Evolutionary conservation across 768 basidiomycete genomes (phyloP), one percentile per base, ranked within the genome.

Genomic region (Trametes cingulata): DNA sequence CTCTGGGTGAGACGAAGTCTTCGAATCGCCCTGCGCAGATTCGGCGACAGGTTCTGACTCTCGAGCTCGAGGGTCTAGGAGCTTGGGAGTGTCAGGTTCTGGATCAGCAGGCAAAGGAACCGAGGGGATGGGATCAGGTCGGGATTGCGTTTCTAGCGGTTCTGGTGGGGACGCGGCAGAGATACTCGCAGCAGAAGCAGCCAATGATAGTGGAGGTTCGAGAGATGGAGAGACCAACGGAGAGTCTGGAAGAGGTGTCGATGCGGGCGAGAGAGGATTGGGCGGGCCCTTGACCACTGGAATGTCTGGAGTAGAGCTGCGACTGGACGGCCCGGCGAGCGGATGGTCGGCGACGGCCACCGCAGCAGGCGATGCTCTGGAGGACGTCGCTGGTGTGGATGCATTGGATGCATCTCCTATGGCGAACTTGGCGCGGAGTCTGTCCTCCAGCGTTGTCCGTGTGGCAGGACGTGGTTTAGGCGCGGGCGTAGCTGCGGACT

Each of bases 381-480:
- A 67, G 19, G 84, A 79, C 1, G 61, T 61, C 8, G 71, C 68
- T 6, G 82, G 77, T 0, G 84, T 77, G 22, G 73, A 75, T 19
- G 73, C 60, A 56, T 71, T 75, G 9, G 83, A 82, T 13, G 78
- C 75, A 19, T 91, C 89, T 19, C 80, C 83, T 52, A 80, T 78
- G 20, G 80, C 78, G 65, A 86, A 81, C 25, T 81, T 79, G 76
- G 88, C 86, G 45, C 86, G 82, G n/a, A 93, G 76, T 45, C 91
- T 79, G 58, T 93, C 91, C 73, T 93, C 91, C 2, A 93, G 76
- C 22, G 81, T 88, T 8, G 81, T 77, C 68, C 88, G 87, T 46
- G 51, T 36, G 0, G 56, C 10, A 29, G 47, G 49, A 19, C 59
- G 63, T 50, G 78, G 56, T 29, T 55, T 63, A 6, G 56, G 45